Conservation (phyloP, 345 rosid species). For the Dovyalis caffra region DNA sequence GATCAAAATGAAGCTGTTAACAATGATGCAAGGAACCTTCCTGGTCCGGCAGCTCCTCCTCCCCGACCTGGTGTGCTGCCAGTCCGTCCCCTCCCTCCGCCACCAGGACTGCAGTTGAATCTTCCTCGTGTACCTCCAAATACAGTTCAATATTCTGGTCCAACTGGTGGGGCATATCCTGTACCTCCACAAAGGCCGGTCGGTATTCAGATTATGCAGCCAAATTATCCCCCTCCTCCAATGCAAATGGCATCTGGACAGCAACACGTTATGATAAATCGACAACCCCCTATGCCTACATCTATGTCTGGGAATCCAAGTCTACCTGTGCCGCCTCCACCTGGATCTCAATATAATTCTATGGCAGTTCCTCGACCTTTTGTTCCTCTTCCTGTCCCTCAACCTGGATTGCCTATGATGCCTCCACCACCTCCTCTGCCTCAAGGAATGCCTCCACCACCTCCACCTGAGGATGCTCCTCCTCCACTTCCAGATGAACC, state of each 20-base stretch:
- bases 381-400: slow-evolving; percentile 38
- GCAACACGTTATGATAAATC: slow-evolving; percentile 56
- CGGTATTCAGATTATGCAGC: slow-evolving; percentile 59
- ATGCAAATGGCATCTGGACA: slow-evolving; percentile 62
- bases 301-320: slow-evolving; percentile 37
- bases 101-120: slow-evolving; percentile 75
- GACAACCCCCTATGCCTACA: slow-evolving; percentile 57
- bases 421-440: slow-evolving; percentile 53
- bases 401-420: slow-evolving; percentile 49
- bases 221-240: slow-evolving; percentile 58
- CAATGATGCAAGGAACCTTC: slow-evolving; percentile 50
- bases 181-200: slow-evolving; percentile 59
- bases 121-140: slow-evolving; percentile 71
- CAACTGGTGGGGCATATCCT: slow-evolving; percentile 43
- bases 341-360: slow-evolving; percentile 67
- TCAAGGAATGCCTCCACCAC: slow-evolving; percentile 61
- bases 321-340: slow-evolving; percentile 69
- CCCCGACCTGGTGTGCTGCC: slow-evolving; percentile 66
- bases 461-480: slow-evolving; percentile 81
- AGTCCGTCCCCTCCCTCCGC: slow-evolving; percentile 80
- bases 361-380: slow-evolving; percentile 52
- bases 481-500: slow-evolving; percentile 99
- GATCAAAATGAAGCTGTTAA: slow-evolving; percentile 49
- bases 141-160: slow-evolving; percentile 43
- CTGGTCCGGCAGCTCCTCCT: slow-evolving; percentile 86